These are phyloP conservation scores for Cenococcum geophilum DNA, from an alignment of 495 filamentous ascomycete species.

Conservation along the genomic window DNA sequence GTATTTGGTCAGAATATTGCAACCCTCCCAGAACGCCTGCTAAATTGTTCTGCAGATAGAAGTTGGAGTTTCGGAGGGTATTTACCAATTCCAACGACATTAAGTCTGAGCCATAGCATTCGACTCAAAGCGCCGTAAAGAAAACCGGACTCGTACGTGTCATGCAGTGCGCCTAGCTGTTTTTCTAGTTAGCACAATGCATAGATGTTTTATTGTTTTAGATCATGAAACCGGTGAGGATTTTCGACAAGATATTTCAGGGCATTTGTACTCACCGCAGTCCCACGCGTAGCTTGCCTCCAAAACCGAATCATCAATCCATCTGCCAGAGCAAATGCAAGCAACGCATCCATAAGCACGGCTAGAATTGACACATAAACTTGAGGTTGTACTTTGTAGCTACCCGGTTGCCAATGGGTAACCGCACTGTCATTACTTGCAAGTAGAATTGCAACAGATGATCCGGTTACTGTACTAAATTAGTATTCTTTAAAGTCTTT, in stretches of 20 bases:
- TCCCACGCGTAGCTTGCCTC: slow-evolving; percentile 14
- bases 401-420: slow-evolving; percentile 15
- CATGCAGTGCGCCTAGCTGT: slow-evolving; percentile 15
- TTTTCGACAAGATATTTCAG: neutral
- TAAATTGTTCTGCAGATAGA: too few species aligned
- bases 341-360: slow-evolving; percentile 20
- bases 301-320: slow-evolving; percentile 20
- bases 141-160: slow-evolving; percentile 16
- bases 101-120: slow-evolving; percentile 14
- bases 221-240: neutral
- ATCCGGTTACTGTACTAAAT: slow-evolving; percentile 18
- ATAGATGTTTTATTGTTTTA: neutral
- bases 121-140: slow-evolving; percentile 14
- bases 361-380: slow-evolving; percentile 22
- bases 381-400: slow-evolving; percentile 17
- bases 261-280: slow-evolving; percentile 7
- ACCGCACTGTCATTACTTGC: slow-evolving; percentile 12
- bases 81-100: slow-evolving; percentile 20
- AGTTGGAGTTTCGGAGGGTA: neutral
- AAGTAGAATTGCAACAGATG: slow-evolving; percentile 18
- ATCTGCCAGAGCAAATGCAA: slow-evolving; percentile 14
- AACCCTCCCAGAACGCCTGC: neutral
- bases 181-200: neutral
- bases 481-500: neutral
- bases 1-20: too few species aligned